Evolutionary conservation across 805 yeast genomes (phyloP).

Genomic region (Cyberlindnera sargentensis): DNA sequence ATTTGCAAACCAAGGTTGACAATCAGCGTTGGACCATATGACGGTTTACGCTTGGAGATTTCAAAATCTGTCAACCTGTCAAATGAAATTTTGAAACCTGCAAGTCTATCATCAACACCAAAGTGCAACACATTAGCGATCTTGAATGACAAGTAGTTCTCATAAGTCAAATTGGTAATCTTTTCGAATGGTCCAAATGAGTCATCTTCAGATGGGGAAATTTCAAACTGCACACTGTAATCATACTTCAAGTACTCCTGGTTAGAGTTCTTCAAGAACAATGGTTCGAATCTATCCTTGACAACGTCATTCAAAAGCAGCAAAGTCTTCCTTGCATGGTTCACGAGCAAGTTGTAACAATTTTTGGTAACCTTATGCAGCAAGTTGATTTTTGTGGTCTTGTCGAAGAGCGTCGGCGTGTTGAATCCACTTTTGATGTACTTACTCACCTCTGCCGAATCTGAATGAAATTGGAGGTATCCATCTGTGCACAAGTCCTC

Average conservation of each 20-base stretch:
- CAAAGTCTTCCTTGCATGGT: slow-evolving; percentile 64
- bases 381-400: slow-evolving; percentile 67
- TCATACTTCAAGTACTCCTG: slow-evolving; percentile 59
- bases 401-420: slow-evolving; percentile 72
- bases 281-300: slow-evolving; percentile 72
- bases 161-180: slow-evolving; percentile 63
- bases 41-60: slow-evolving; percentile 46
- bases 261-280: slow-evolving; percentile 59
- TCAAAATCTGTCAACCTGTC: slow-evolving; percentile 26
- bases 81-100: slow-evolving; percentile 28
- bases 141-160: slow-evolving; percentile 56
- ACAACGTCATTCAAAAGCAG: slow-evolving; percentile 68
- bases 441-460: slow-evolving; percentile 27
- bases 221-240: slow-evolving; percentile 38
- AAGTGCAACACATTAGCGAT: slow-evolving; percentile 48
- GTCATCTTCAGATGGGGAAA: slow-evolving; percentile 34
- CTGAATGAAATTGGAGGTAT: slow-evolving; percentile 59
- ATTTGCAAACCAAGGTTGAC: slow-evolving; percentile 58
- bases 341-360: slow-evolving; percentile 54
- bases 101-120: slow-evolving; percentile 47
- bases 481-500: slow-evolving; percentile 62
- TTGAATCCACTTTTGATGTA: slow-evolving; percentile 54
- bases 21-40: slow-evolving; percentile 23
- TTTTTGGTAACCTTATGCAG: slow-evolving; percentile 73
- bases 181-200: slow-evolving; percentile 65